Evolutionary conservation across 1,284 basidiomycete species (phyloP), one percentile per base, ranked within the genome.

Genomic region (Leccinum subspadiceum): DNA sequence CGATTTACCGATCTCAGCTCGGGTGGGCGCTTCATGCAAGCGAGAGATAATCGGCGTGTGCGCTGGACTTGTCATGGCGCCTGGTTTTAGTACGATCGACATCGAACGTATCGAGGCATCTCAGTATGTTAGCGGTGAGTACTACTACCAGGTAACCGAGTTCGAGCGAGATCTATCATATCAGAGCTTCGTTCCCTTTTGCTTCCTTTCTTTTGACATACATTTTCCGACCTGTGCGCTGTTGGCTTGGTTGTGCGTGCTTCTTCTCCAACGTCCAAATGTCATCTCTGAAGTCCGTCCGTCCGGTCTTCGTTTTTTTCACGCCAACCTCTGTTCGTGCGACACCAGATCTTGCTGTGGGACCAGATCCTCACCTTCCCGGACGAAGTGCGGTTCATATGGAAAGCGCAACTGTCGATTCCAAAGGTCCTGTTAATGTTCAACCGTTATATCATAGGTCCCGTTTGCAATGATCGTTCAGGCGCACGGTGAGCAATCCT

Each of bases 381-480:
- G 24, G 24, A 26, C 1, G 24, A 26, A 26, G 24, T 1, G 24
- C 24, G 24, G 24, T 26, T 26, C 24, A 6, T 26, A 26, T 26
- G 24, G 82, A 73, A 67, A 7, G 79, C 80, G 0, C n/a, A n/a
- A 74, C 68, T 70, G 35, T 76, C 76, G 1, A 62, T 73, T 9
- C 73, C 79, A 3, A 84, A 83, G 59, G 63, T 74, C 49, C 64
- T 79, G 3, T 84, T 82, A 66, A 66, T 83, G 33, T 61, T 79
- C 39, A 74, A 80, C 37, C 79, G 82, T 13, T 83, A 84, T 61
- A 53, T 70, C n/a, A n/a, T n/a, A n/a, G n/a, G 77, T 84, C 6
- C 77, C 80, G 2, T 55, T 65, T 4, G 69, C 68, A 3, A 72
- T 82, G 57, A 62, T 79, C 17, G 57, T 77, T 2, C 73, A 76